Conservation (phyloP, 2,329 filamentous ascomycete genomes). For the Fusarium pseudoanthophilum region DNA sequence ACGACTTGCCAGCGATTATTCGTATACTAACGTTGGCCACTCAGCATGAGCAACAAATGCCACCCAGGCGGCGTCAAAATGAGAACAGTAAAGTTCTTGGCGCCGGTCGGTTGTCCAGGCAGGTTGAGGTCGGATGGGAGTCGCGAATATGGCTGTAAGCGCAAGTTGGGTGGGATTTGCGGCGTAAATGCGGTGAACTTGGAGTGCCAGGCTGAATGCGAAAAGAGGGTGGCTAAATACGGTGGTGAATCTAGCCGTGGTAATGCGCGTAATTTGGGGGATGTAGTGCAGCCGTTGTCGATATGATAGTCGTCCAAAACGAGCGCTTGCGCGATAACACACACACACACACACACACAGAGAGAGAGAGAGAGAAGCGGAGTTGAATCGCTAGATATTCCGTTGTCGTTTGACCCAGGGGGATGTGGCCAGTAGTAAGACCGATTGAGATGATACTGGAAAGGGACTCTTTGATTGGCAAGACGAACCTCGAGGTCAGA, state of each 20-base stretch:
- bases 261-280: slow-evolving; percentile 16
- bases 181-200: slow-evolving; percentile 32
- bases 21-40: slow-evolving; percentile 11
- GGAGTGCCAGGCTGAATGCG: slow-evolving; percentile 17
- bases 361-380: slow-evolving; percentile 3
- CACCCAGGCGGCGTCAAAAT: not conserved
- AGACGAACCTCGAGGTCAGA: slow-evolving; percentile 17
- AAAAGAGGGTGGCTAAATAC: slow-evolving; percentile 15
- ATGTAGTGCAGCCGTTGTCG: slow-evolving; percentile 27
- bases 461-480: slow-evolving; percentile 19
- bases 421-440: slow-evolving; percentile 34
- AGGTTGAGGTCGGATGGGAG: slow-evolving; percentile 7
- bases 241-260: slow-evolving; percentile 19
- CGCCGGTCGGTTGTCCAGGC: not conserved
- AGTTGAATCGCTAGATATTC: slow-evolving; percentile 8
- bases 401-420: slow-evolving; percentile 24
- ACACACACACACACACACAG: not conserved
- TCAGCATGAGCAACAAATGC: slow-evolving; percentile 9
- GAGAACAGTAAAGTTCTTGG: not conserved
- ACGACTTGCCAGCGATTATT: slow-evolving; percentile 4
- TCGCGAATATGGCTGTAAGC: slow-evolving; percentile 26
- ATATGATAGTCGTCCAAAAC: slow-evolving; percentile 3
- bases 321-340: slow-evolving; percentile 33
- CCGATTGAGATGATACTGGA: slow-evolving; percentile 13
- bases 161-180: slow-evolving; percentile 23